Evolutionary conservation across 2,329 filamentous ascomycete species (phyloP).

Genomic region (Fusarium temperatum): DNA sequence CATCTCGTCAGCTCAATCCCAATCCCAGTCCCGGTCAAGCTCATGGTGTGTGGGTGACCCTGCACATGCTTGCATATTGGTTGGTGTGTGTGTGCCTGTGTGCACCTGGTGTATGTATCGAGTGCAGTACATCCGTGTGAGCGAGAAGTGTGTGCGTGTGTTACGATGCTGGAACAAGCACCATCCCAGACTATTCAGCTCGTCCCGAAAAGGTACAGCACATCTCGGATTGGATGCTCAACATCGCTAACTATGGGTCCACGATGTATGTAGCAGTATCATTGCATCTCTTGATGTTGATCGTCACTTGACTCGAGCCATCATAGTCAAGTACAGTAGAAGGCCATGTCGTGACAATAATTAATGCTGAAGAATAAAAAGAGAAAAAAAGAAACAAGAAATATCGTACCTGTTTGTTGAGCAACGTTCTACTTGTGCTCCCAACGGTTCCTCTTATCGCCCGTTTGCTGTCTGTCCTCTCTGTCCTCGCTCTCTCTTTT

Average conservation of each 20-base stretch:
- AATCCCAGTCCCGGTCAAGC: neutral
- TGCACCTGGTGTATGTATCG: neutral
- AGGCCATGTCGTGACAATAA: neutral
- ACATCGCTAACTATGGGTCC: neutral
- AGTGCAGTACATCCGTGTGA: neutral
- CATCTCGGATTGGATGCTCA: constrained; percentile 15
- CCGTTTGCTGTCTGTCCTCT: neutral
- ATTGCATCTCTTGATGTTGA: neutral
- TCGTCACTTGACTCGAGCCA: neutral
- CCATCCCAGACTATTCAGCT: constrained; percentile 1
- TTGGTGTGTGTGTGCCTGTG: neutral
- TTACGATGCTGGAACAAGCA: constrained; percentile 5
- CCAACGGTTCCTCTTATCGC: constrained; percentile 20
- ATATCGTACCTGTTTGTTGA: constrained; percentile 27
- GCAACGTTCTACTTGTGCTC: constrained; percentile 24
- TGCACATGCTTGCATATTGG: constrained; percentile 9
- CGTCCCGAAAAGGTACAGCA: constrained; percentile 8
- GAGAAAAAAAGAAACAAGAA: neutral
- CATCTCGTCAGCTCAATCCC: constrained; percentile 19
- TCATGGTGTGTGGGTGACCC: constrained; percentile 1
- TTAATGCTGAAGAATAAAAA: neutral
- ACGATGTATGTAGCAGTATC: constrained; percentile 1
- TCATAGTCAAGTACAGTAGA: neutral
- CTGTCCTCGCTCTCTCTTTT: neutral
- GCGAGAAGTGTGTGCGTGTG: neutral